Conservation (phyloP, 805 yeast genomes). For the Cyberlindnera subsufficiens region DNA sequence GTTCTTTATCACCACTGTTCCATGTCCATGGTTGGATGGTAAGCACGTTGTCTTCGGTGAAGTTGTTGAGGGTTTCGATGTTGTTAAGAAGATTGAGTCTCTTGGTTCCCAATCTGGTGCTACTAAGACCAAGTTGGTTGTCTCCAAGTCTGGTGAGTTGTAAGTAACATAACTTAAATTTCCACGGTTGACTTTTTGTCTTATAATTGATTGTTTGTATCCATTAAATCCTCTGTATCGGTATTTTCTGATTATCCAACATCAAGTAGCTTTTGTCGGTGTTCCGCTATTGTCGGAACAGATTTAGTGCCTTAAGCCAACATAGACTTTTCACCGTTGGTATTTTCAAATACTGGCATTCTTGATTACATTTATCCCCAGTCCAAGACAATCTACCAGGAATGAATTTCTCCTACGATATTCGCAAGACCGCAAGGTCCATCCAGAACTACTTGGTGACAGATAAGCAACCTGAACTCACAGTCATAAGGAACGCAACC, state of each 20-base stretch:
- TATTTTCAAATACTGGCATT: too few species aligned
- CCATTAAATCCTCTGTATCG: too few species aligned
- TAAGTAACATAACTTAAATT: slow-evolving; percentile 1
- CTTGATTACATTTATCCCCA: too few species aligned
- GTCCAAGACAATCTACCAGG: too few species aligned
- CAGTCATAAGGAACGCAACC: slow-evolving; percentile 29
- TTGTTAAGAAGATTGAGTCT: slow-evolving; percentile 79
- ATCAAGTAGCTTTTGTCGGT: too few species aligned
- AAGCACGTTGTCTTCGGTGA: slow-evolving; percentile 95
- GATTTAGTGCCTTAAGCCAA: too few species aligned
- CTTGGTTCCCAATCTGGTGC: slow-evolving; percentile 72
- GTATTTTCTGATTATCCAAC: too few species aligned
- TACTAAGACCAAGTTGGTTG: slow-evolving; percentile 58
- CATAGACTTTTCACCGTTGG: too few species aligned
- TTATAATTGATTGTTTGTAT: too few species aligned
- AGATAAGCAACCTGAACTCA: slow-evolving; percentile 30
- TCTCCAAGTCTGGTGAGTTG: slow-evolving; percentile 47
- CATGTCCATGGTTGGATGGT: slow-evolving; percentile 87
- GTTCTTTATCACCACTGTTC: slow-evolving; percentile 90
- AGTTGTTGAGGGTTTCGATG: slow-evolving; percentile 76
- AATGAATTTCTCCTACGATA: slow-evolving; percentile 29
- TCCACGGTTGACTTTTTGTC: too few species aligned
- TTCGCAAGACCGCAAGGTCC: slow-evolving; percentile 33
- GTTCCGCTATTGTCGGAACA: too few species aligned
- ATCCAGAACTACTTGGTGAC: slow-evolving; percentile 34